Conservation (phyloP, 2,329 filamentous ascomycete species). For the Stemphylium beticola region DNA sequence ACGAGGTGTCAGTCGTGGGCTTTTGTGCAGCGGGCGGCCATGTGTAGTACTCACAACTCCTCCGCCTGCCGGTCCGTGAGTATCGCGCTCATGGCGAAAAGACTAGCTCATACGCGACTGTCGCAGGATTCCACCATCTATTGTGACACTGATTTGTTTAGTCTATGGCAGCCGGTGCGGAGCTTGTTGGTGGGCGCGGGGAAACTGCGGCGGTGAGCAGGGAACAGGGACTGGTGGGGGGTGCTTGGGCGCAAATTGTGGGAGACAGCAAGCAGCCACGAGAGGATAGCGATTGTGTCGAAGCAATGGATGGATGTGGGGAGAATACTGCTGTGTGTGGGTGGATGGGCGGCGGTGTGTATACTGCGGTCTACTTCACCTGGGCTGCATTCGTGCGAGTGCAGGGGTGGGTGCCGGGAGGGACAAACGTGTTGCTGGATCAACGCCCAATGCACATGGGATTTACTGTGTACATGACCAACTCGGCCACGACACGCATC, state of each 20-base stretch:
- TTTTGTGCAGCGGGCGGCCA: not conserved
- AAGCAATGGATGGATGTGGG: conserved; percentile 4
- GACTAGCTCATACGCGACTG: conserved; percentile 27
- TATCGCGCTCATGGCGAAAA: conserved; percentile 70
- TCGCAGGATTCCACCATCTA: conserved; percentile 41
- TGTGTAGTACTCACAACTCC: conserved; percentile 72
- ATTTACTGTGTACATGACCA: conserved; percentile 11
- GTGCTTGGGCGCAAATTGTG: conserved; percentile 4
- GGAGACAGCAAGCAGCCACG: conserved; percentile 2
- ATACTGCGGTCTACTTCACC: not conserved
- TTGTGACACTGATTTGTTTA: conserved; percentile 10
- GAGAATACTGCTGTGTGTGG: not conserved
- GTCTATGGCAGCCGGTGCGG: conserved; percentile 7
- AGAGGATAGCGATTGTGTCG: conserved; percentile 11
- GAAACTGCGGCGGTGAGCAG: conserved; percentile 31
- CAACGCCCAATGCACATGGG: conserved; percentile 8
- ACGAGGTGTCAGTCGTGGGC: conserved; percentile 10
- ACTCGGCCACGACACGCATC: not conserved
- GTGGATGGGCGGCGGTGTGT: conserved; percentile 4
- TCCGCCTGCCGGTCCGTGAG: conserved; percentile 82
- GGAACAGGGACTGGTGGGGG: conserved; percentile 7
- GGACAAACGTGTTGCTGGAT: conserved; percentile 8
- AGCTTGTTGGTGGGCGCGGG: conserved; percentile 26
- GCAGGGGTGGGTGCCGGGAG: conserved; percentile 17
- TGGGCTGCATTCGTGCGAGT: conserved; percentile 1